Evolutionary conservation across 2,329 filamentous ascomycete species (phyloP).

Genomic region (Dothiorella sarmentorum): DNA sequence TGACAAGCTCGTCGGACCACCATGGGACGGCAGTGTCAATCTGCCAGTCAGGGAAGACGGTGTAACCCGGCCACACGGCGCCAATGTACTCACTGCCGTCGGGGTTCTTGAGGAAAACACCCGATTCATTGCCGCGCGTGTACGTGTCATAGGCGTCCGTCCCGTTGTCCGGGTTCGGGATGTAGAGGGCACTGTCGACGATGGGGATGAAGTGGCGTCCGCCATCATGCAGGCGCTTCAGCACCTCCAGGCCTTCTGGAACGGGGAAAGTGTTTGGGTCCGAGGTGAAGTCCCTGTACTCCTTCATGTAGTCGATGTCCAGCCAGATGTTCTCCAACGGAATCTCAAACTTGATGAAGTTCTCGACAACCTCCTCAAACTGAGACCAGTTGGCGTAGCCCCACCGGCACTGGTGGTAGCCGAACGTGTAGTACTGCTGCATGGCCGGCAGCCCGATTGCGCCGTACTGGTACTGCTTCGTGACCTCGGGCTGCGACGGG

Average conservation of each 20-base stretch:
- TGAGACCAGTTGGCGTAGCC: constrained; percentile 73
- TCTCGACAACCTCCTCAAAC: constrained; percentile 56
- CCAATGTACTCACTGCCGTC: constrained; percentile 56
- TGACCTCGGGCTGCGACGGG: constrained; percentile 64
- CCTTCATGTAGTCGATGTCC: constrained; percentile 54
- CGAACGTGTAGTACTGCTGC: constrained; percentile 79
- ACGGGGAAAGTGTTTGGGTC: constrained; percentile 53
- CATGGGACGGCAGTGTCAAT: constrained; percentile 57
- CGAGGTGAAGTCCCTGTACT: constrained; percentile 58
- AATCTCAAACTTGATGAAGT: constrained; percentile 54
- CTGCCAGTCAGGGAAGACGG: constrained; percentile 60
- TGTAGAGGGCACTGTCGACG: constrained; percentile 64
- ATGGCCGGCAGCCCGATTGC: constrained; percentile 69
- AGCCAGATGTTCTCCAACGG: constrained; percentile 50
- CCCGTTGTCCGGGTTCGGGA: constrained; percentile 66
- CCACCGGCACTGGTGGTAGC: constrained; percentile 81
- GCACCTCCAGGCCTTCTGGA: constrained; percentile 49
- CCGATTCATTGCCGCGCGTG: constrained; percentile 47
- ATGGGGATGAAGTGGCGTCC: constrained; percentile 60
- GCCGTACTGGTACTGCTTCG: constrained; percentile 65
- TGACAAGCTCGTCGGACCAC: constrained; percentile 55
- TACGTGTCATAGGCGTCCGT: constrained; percentile 57
- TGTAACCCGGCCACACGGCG: constrained; percentile 57
- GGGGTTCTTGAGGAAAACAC: constrained; percentile 52
- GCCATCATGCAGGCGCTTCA: constrained; percentile 51